Evolutionary conservation across 2,329 filamentous ascomycete genomes (phyloP).

Genomic region (Beauveria australis): DNA sequence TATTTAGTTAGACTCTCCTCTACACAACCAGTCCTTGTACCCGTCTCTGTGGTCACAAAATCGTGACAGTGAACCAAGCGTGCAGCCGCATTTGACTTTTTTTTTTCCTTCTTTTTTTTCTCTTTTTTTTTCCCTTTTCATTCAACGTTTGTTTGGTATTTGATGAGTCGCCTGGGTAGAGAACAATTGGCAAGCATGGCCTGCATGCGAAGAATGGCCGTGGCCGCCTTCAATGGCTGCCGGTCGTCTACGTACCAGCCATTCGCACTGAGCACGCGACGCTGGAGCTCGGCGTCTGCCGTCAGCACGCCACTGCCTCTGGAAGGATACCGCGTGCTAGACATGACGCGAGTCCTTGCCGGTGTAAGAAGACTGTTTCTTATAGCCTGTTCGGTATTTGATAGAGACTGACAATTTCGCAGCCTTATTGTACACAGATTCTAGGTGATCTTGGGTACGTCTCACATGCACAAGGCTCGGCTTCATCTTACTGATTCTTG

Average conservation of each 20-base stretch:
- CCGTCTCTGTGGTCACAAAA: not conserved
- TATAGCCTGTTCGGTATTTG: not conserved
- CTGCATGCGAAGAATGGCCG: not conserved
- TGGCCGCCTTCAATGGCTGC: conserved; percentile 6
- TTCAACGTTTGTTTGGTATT: not conserved
- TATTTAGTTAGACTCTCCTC: not conserved
- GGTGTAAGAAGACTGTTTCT: conserved; percentile 52
- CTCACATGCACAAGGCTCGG: not conserved
- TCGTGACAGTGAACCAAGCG: not conserved
- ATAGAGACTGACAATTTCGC: not conserved
- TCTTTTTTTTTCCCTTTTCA: too few species aligned
- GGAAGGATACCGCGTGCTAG: conserved; percentile 78
- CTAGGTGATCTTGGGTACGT: conserved; percentile 87
- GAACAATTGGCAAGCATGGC: conserved; percentile 1
- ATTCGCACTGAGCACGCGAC: not conserved
- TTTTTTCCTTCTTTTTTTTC: too few species aligned
- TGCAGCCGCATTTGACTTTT: not conserved
- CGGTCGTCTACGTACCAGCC: not conserved
- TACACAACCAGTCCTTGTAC: not conserved
- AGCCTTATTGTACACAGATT: conserved; percentile 98
- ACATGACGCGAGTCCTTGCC: conserved; percentile 93
- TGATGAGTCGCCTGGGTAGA: not conserved
- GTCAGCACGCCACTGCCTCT: conserved; percentile 48
- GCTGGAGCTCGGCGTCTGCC: conserved; percentile 7
- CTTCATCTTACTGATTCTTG: not conserved